These are phyloP conservation scores for Tolypocladium nubicola DNA, from an alignment of 2,329 filamentous ascomycete species.

Conservation along the genomic window DNA sequence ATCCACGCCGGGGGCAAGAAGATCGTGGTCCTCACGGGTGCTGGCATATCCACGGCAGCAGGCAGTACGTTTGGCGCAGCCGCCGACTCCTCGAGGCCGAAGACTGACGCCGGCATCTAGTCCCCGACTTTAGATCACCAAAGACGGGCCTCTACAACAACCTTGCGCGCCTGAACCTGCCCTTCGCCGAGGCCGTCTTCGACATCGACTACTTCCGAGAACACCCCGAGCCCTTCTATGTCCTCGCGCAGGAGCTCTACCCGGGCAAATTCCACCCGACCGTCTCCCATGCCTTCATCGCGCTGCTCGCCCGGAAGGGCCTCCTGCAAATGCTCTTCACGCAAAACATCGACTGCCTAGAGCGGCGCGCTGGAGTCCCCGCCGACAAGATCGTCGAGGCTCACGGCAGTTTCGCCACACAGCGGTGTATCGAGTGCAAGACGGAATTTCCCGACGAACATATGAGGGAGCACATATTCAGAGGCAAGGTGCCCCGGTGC, in stretches of 20 bases:
- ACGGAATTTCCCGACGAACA: conserved; percentile 56
- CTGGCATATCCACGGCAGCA: conserved; percentile 71
- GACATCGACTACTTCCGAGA: conserved; percentile 81
- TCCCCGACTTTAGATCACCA: conserved; percentile 91
- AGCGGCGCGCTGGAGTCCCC: conserved; percentile 77
- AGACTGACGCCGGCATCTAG: conserved; percentile 27
- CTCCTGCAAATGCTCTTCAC: conserved; percentile 82
- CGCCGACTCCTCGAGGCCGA: neutral
- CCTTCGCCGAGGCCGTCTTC: conserved; percentile 87
- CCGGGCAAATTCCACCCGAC: conserved; percentile 85
- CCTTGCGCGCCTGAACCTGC: conserved; percentile 73
- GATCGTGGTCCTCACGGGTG: conserved; percentile 84
- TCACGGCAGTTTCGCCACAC: conserved; percentile 86
- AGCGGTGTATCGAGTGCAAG: conserved; percentile 86
- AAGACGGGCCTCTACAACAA: conserved; percentile 92
- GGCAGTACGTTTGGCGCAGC: conserved; percentile 34
- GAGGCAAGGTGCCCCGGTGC: conserved; percentile 63
- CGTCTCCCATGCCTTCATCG: conserved; percentile 80
- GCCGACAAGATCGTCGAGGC: conserved; percentile 78
- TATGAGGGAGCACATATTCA: conserved; percentile 61
- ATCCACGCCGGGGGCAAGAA: conserved; percentile 60
- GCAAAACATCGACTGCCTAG: conserved; percentile 95
- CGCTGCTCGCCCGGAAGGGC: conserved; percentile 67
- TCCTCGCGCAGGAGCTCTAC: conserved; percentile 83
- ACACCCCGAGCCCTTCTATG: conserved; percentile 84